These are phyloP conservation scores for Ogataea thermomethanolica DNA, from an alignment of 805 yeast genomes.

Conservation along the genomic window DNA sequence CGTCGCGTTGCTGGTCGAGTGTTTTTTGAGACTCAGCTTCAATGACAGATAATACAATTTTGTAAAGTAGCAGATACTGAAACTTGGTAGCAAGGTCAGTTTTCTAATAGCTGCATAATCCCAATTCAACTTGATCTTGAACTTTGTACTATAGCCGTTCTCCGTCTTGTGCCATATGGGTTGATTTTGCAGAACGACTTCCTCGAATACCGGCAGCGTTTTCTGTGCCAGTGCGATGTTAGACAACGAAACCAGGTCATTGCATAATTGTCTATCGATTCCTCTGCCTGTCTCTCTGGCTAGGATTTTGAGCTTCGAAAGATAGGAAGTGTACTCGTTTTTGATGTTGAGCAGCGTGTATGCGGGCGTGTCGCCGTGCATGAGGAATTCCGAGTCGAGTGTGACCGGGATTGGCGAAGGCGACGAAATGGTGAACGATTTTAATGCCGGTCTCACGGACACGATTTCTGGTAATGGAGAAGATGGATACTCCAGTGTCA, in stretches of 20 bases:
- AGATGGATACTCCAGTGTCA: constrained; percentile 16
- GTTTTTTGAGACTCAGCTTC: constrained; percentile 16
- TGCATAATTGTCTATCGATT: constrained; percentile 22
- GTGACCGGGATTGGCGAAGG: constrained; percentile 20
- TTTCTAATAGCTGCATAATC: constrained; percentile 14
- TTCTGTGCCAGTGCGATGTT: constrained; percentile 16
- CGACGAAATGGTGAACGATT: constrained; percentile 20
- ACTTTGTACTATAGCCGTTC: constrained; percentile 10
- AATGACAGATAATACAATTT: constrained; percentile 20
- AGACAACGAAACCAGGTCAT: constrained; percentile 22
- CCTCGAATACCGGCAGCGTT: constrained; percentile 18
- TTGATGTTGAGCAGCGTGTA: constrained; percentile 15
- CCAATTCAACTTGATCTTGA: constrained; percentile 17
- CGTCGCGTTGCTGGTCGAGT: constrained; percentile 12
- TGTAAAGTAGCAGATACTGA: constrained; percentile 18
- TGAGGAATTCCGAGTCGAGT: constrained; percentile 17
- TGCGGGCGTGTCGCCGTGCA: constrained; percentile 13
- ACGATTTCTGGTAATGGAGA: constrained; percentile 15
- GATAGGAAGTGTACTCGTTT: constrained; percentile 12
- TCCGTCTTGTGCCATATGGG: constrained; percentile 19
- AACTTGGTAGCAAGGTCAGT: constrained; percentile 20
- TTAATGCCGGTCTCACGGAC: constrained; percentile 14
- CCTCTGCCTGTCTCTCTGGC: constrained; percentile 21
- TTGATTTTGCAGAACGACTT: constrained; percentile 9
- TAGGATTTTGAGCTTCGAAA: constrained; percentile 15